These are phyloP conservation scores for Hypoxylon sp. DNA, from an alignment of 2,329 filamentous ascomycete species.

Conservation along the genomic window DNA sequence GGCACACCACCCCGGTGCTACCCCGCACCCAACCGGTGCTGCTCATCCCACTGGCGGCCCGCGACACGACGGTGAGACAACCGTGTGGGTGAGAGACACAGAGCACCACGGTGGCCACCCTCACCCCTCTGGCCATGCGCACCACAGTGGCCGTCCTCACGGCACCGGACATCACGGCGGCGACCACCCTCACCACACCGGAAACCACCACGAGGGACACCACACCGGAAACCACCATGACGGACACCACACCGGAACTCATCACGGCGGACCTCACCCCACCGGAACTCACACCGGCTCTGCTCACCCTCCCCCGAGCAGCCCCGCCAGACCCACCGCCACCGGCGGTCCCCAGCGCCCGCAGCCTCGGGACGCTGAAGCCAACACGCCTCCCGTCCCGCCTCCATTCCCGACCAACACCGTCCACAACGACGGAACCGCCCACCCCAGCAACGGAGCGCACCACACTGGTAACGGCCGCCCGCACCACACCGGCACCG, in stretches of 20 bases:
- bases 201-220: conserved; percentile 1
- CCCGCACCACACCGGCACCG: no score
- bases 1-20: conserved; percentile 5
- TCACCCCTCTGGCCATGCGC: background rate
- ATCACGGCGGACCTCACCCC: background rate
- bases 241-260: background rate
- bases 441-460: no score
- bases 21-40: conserved; percentile 2
- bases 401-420: no score
- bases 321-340: no score
- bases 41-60: background rate
- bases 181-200: background rate
- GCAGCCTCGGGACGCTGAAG: no score
- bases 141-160: background rate
- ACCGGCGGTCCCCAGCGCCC: no score
- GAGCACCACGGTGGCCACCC: conserved; percentile 2
- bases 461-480: no score
- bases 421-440: no score
- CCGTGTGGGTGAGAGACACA: conserved; percentile 10
- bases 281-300: no score
- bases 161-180: background rate
- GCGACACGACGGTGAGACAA: background rate
- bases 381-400: no score
- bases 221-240: conserved; percentile 1
- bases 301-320: no score